Evolutionary conservation across 2,329 filamentous ascomycete genomes (phyloP).

Genomic region (Coniella vitis): DNA sequence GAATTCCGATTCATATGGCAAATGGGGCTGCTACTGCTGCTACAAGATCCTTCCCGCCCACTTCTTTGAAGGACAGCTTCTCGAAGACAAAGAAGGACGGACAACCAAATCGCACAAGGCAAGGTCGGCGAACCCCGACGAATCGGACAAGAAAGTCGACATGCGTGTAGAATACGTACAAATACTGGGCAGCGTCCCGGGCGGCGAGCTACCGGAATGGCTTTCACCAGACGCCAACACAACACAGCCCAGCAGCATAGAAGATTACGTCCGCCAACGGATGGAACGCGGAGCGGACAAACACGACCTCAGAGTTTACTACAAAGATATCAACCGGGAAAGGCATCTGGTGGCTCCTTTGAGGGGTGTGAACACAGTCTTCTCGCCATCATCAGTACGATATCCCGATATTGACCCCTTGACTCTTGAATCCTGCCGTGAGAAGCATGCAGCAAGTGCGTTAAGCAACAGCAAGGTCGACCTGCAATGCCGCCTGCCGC

Average conservation of each 20-base stretch:
- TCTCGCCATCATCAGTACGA: not conserved
- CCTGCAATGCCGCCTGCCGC: not conserved
- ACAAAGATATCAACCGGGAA: constrained; percentile 9
- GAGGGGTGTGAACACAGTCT: constrained; percentile 8
- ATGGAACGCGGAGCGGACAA: constrained; percentile 6
- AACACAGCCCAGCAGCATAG: not conserved
- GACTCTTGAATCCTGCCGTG: not conserved
- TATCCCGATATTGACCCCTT: not conserved
- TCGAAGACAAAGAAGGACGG: constrained; percentile 3
- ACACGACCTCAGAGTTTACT: constrained; percentile 11
- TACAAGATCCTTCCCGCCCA: constrained; percentile 9
- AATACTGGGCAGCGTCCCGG: not conserved
- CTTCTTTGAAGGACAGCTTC: constrained; percentile 11
- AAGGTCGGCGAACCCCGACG: not conserved
- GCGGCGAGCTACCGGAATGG: constrained; percentile 5
- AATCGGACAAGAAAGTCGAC: constrained; percentile 12
- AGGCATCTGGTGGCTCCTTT: constrained; percentile 10
- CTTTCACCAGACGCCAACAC: constrained; percentile 2
- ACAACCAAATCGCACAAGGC: constrained; percentile 4
- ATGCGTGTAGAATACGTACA: constrained; percentile 13
- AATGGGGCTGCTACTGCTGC: constrained; percentile 11
- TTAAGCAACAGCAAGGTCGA: not conserved
- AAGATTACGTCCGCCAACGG: constrained; percentile 2
- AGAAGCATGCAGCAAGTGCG: not conserved
- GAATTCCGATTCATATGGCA: not conserved